Conservation (phyloP, 2,329 filamentous ascomycete species). For the Claviceps pazoutovae region DNA sequence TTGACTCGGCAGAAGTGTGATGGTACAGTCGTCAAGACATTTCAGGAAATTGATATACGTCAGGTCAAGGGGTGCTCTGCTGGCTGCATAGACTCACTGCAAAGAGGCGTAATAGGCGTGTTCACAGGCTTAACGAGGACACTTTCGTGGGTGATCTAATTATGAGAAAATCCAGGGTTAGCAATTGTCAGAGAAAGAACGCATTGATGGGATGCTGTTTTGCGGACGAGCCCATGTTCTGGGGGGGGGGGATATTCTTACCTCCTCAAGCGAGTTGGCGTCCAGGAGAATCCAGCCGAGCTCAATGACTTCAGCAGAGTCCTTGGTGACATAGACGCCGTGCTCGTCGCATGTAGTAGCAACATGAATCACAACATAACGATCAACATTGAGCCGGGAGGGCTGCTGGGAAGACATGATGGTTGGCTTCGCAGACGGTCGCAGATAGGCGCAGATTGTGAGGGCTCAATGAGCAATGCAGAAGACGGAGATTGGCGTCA, state of each 20-base stretch:
- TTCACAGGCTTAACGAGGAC: slow-evolving; percentile 97
- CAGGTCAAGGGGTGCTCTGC: slow-evolving; percentile 6
- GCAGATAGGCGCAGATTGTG: neutral
- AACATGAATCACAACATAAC: slow-evolving; percentile 96
- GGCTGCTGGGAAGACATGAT: slow-evolving; percentile 27
- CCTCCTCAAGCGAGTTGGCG: slow-evolving; percentile 83
- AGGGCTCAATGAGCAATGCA: slow-evolving; percentile 10
- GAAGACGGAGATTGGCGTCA: slow-evolving; percentile 3
- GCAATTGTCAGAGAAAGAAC: slow-evolving; percentile 7
- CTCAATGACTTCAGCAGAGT: slow-evolving; percentile 98
- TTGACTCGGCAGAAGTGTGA: neutral
- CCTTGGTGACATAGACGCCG: slow-evolving; percentile 97
- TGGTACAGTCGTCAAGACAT: neutral
- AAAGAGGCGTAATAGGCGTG: slow-evolving; percentile 94
- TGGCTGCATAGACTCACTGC: slow-evolving; percentile 58
- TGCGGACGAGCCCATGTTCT: neutral
- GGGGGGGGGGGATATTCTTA: slow-evolving; percentile 30
- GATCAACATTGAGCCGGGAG: slow-evolving; percentile 65
- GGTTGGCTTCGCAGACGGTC: slow-evolving; percentile 7
- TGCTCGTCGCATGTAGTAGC: slow-evolving; percentile 98
- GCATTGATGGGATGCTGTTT: neutral
- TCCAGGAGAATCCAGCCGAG: slow-evolving; percentile 95
- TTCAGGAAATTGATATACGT: neutral
- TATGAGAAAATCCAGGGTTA: slow-evolving; percentile 3
- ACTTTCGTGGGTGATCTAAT: slow-evolving; percentile 80